These are phyloP conservation scores for Oxyria digyna DNA, from an alignment of 148 eudicot genomes.

Conservation along the genomic window DNA sequence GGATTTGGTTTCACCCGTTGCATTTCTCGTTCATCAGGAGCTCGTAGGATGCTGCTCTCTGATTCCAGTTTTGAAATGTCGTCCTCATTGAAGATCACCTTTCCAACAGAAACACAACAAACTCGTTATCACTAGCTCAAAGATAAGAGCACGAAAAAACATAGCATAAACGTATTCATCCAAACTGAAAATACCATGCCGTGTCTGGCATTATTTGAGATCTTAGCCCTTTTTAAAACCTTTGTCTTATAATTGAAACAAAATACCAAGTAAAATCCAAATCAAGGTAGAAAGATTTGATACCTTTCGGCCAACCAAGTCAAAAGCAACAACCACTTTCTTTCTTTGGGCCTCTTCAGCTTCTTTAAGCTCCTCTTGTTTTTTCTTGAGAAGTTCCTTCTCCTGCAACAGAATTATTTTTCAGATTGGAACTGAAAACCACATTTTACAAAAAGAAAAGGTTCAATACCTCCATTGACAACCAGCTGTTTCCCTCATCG, in stretches of 20 bases:
- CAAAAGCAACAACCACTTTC: constrained; percentile 87
- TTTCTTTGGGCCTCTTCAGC: constrained; percentile 67
- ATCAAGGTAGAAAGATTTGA: not conserved
- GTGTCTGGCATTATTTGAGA: not conserved
- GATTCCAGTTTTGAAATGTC: constrained; percentile 49
- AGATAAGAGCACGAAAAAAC: not conserved
- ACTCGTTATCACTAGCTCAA: not conserved
- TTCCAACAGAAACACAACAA: not conserved
- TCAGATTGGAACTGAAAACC: not conserved
- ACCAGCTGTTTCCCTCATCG: constrained; percentile 87
- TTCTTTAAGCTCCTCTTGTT: constrained; percentile 72
- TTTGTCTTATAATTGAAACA: not conserved
- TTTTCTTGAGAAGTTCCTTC: constrained; percentile 80
- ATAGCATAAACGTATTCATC: not conserved
- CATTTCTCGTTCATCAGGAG: constrained; percentile 62
- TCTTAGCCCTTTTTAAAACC: not conserved
- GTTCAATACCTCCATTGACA: constrained; percentile 68
- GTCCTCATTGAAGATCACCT: constrained; percentile 84
- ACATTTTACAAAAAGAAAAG: not conserved
- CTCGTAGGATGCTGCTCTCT: constrained; percentile 52
- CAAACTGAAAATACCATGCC: not conserved
- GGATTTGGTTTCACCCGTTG: constrained; percentile 87
- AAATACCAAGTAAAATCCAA: not conserved
- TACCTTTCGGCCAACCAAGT: constrained; percentile 98
- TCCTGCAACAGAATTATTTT: constrained; percentile 35